Base-by-base conservation (phyloP, 2,329 filamentous ascomycete genomes). In the Alternaria ventricosa region DNA sequence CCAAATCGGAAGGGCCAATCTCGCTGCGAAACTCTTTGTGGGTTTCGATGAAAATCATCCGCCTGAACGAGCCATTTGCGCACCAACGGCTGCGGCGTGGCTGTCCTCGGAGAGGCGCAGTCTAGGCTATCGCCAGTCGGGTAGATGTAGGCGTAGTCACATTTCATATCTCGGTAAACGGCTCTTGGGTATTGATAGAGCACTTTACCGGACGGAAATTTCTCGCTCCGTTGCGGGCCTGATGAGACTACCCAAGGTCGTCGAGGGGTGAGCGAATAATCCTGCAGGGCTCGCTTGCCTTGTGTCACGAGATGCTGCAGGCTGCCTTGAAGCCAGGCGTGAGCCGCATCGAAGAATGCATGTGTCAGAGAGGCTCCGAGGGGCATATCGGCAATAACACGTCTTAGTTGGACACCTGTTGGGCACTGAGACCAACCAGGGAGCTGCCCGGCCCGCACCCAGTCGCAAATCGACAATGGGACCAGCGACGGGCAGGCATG, bases 391-490 rank as follows among this genome's bases (percentile, higher is more conserved):
- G 60, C 60, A 55, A 45, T 36, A 57, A 56, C 57, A 53, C 36
- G 22, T 64, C 50, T 65, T 50, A 49, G 10, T 55, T 60, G 47
- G 55, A 45, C 44, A 28, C 33, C 30, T 61, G 55, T 50, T 60
- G 47, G 49, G 47, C 51, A 61, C 61, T 64, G 54, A 55, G 66
- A 68, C 54, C 68, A 65, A 69, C 65, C 69, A 67, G 68, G 71
- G 70, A 69, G 65, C 69, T 72, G 61, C 69, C 75, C 75, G 76
- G 74, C 57, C 75, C 76, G 75, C 65, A 74, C 75, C 75, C 76
- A 78, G 74, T 74, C 71, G 75, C 71, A 76, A 72, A 77, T 78
- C 75, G 71, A 76, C 68, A 66, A 73, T 66, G 70, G 70, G 55
- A 69, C 67, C 56, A 60, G 51, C 62, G 49, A 61, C 57, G 58